Evolutionary conservation across 805 yeast species (phyloP), one percentile per base, ranked within the genome.

Genomic region (Monosporozyma siamensis): DNA sequence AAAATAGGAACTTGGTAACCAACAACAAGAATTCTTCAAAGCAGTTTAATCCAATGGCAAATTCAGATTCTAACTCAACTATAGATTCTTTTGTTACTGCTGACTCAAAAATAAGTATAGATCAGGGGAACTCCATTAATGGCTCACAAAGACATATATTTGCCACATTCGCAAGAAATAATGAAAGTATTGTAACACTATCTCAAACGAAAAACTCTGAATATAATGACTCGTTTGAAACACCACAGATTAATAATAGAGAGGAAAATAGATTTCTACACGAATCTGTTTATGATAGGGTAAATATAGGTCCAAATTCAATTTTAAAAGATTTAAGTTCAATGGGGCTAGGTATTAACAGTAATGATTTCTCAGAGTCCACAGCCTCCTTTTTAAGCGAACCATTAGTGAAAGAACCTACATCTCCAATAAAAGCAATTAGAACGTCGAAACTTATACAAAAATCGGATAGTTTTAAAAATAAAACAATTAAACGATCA

Each of bases 351-450:
- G 11, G 10, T 5, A 25, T 23, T 23, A 11, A 30, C 4, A 21
- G 15, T 15, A 5, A 6, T n/a, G 34, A 22, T 10, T 9, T 21
- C 22, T 8, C 22, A 11, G 17, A n/a, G 2, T 21, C 27, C 4
- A 21, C 12, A 6, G 25, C 14, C 4, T 15, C 22, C 9, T 23
- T 15, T 20, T 42, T 15, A 9, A 11, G 20, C 8, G 18, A 6
- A n/a, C 39, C 27, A 6, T 6, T 15, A 11, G 27, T 22, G 3
- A 22, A 34, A 10, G 24, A 20, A 26, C 15, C 27, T 6, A 20
- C 34, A 17, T 50, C 55, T 1, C 54, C 56, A 6, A 44, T 44
- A 6, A 48, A 43, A 31, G 55, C 56, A 1, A 51, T 54, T 7
- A 44, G 56, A 32, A 47, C 53, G 1, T 54, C 58, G 11, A 48